A percentile compares a stretch with the other conserved stretches of the same genome.
phyloP scores from a whole-genome alignment of 78 protist species.

The Protostelium mycophagum region DNA sequence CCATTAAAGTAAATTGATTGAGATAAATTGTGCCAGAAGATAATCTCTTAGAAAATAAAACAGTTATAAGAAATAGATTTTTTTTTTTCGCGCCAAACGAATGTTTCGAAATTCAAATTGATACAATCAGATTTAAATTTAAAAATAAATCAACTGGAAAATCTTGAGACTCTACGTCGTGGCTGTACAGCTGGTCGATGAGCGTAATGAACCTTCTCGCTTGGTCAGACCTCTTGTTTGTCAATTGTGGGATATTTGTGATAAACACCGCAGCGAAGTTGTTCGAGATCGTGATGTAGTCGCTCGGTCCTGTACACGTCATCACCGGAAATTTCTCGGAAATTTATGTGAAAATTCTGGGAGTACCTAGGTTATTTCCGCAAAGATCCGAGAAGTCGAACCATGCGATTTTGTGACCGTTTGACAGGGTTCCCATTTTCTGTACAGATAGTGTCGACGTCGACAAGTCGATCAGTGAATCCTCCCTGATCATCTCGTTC shows the following conservation, averaged over 20 bases:
- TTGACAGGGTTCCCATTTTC: neutral
- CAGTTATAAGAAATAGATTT: too few relatives aligned
- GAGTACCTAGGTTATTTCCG: neutral
- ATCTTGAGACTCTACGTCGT: too few relatives aligned
- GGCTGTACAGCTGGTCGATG: neutral
- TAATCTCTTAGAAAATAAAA: too few relatives aligned
- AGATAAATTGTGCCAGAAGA: too few relatives aligned
- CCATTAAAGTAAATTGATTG: neutral
- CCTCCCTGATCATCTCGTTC: neutral
- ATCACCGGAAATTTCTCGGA: neutral
- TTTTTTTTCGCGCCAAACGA: too few relatives aligned
- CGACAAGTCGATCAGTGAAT: neutral
- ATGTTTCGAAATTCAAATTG: too few relatives aligned
- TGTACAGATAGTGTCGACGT: neutral
- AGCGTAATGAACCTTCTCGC: neutral
- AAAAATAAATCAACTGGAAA: too few relatives aligned
- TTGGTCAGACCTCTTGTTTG: neutral
- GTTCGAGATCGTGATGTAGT: neutral
- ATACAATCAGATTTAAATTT: too few relatives aligned
- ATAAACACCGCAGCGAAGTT: neutral
- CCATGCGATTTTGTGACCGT: neutral
- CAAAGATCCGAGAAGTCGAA: neutral
- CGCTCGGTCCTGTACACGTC: neutral
- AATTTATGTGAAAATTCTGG: neutral
- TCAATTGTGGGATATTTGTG: neutral